A percentile compares a stretch with the other conserved stretches of the same genome.
phyloP scores from a whole-genome alignment of 225 moss, liverwort and hornwort genomes.

The Sphagnum tenellum region DNA sequence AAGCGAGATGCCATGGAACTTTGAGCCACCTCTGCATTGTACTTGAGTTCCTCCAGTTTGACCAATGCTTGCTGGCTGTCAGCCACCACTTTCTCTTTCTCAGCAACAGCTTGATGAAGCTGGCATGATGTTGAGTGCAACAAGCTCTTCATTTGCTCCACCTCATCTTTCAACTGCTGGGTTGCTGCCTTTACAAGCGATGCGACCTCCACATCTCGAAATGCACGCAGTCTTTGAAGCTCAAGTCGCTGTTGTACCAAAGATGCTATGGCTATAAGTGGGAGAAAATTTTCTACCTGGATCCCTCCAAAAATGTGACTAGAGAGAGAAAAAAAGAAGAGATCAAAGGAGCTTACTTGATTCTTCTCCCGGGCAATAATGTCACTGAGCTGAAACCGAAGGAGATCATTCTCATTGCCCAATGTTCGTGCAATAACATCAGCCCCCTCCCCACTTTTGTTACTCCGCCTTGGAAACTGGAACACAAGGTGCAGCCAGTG shows the following conservation, averaged over 20 bases:
- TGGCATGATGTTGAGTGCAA: slow-evolving; percentile 72
- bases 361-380: slow-evolving; percentile 79
- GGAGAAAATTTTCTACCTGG: not conserved
- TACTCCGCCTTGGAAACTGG: slow-evolving; percentile 27
- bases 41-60: slow-evolving; percentile 42
- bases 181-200: slow-evolving; percentile 71
- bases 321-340: too few species aligned
- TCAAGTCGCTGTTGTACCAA: slow-evolving; percentile 54
- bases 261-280: not conserved
- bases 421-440: slow-evolving; percentile 62
- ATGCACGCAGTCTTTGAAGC: slow-evolving; percentile 79
- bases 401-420: slow-evolving; percentile 75
- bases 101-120: slow-evolving; percentile 61
- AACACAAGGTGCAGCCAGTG: not conserved
- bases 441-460: slow-evolving; percentile 32
- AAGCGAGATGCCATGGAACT: slow-evolving; percentile 33
- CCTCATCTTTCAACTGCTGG: slow-evolving; percentile 77
- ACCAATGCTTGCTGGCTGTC: slow-evolving; percentile 55
- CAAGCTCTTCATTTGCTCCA: slow-evolving; percentile 75
- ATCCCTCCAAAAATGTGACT: too few species aligned
- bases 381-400: slow-evolving; percentile 93
- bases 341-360: slow-evolving; percentile 34
- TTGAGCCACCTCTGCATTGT: slow-evolving; percentile 29
- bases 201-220: slow-evolving; percentile 88
- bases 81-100: slow-evolving; percentile 51